Base-by-base conservation (phyloP, 495 filamentous ascomycete species). In the Penicillium canescens region DNA sequence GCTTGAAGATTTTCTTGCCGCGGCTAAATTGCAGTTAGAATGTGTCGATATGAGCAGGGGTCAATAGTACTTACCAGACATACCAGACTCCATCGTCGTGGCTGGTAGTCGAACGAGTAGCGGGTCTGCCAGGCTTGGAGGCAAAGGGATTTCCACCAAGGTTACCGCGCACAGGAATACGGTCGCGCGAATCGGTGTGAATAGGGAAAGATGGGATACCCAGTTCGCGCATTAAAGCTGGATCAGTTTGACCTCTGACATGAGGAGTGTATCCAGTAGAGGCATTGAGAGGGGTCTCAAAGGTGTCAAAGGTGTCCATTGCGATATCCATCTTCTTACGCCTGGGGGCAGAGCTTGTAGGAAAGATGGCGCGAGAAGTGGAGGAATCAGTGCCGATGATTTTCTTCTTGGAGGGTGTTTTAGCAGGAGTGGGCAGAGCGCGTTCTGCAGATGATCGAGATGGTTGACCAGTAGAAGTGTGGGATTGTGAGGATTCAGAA, bases 151-250 rank as follows among this genome's bases (percentile, higher is more conserved):
- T 97, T 3, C 86, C 83, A 54, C 77, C 65, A 50, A 72, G 82
- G 23, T 72, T 54, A 63, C 89, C 89, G 4, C 83, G 52, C 63
- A 86, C 83, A 24, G 94, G 94, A 33, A 96, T 74, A 39, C 90
- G 86, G 62, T 95, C 92, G 63, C 88, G 87, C 3, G 89, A 88
- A 62, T 98, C 94, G 9, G 92, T 97, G 66, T 84, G 96, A 48
- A 98, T 96, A 59, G 83, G 71, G 55, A 98, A 91, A 14, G 42
- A 77, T 71, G n/a, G 66, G 10, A 41, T 14, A 21, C 42, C 42
- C 36, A 31, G 28, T 12, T 40, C 24, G 6, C 39, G 21, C 24
- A 13, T 31, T 2, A 23, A 58, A 21, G 55, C 66, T 1, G 73
- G 74, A 10, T 66, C 60, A 43, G 72, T 61, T 18, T 86, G 81